Base-by-base conservation (phyloP, 2,329 filamentous ascomycete genomes). In the Trichoderma polysporum region DNA sequence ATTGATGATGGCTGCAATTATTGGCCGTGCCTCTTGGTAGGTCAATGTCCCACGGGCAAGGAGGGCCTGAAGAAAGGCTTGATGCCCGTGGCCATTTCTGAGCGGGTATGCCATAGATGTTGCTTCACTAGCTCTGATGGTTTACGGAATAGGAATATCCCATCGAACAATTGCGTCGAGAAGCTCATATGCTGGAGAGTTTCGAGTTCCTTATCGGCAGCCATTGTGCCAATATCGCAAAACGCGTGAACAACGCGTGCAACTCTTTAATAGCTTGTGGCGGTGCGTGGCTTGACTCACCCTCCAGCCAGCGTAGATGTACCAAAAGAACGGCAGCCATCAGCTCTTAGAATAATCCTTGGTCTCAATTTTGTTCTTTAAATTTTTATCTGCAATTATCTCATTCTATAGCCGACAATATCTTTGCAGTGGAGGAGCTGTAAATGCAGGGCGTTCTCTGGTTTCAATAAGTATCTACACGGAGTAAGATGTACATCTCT, bases 61-160 rank as follows among this genome's bases (percentile, higher is more conserved):
- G 71, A 99, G 89, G 57, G 92, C 91, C 79, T 99, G 95, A 0
- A 98, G 83, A 75, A 99, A 97, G 9, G 94, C 94, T 66, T 93
- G 90, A 76, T 97, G 91, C 69, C 84, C 85, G 75, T 96, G 83
- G 66, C 77, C 75, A 73, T 85, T 87, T 25, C 74, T 74, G 12
- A 79, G 57, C 19, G 76, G 72, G 19, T 75, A 74, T 39, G 77
- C 70, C 70, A 73, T 76, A 6, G 41, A 62, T 25, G 1, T 27
- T 45, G 15, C n/a, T 2, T 27, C 12, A 2, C 19, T n/a, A 5
- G 12, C 12, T 37, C 12, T 10, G 6, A 2, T 17, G n/a, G 3
- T 19, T 27, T 35, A 12, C 9, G 5, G 6, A 17, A 47, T 4
- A n/a, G 4, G 7, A 35, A 10, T 33, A 2, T 45, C n/a, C 3